phyloP scores from a whole-genome alignment of 768 basidiomycete genomes.

The Lentinula aciculospora region DNA sequence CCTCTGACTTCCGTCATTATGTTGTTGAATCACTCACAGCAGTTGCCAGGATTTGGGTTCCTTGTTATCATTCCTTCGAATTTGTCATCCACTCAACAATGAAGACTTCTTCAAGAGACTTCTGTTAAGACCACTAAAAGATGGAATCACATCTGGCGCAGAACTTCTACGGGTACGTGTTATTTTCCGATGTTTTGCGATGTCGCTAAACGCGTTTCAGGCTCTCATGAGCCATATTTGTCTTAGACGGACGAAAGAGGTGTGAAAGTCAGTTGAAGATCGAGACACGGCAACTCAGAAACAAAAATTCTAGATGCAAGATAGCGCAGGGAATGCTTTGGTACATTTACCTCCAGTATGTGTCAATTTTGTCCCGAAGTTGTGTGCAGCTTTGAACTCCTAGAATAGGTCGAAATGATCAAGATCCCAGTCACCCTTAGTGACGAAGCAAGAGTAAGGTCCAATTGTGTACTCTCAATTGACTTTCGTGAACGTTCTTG shows the following conservation, averaged over 20 bases:
- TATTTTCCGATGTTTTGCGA: not conserved
- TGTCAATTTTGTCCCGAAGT: not conserved
- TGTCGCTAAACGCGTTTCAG: slow-evolving; percentile 15
- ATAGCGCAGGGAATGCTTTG: slow-evolving; percentile 64
- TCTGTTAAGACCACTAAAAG: slow-evolving; percentile 70
- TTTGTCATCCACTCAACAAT: slow-evolving; percentile 83
- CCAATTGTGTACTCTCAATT: not conserved
- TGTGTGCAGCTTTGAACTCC: not conserved
- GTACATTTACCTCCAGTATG: slow-evolving; percentile 70
- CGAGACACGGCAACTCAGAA: not conserved
- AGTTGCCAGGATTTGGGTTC: slow-evolving; percentile 77
- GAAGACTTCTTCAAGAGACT: slow-evolving; percentile 79
- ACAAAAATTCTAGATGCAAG: slow-evolving; percentile 71
- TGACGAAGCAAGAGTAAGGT: slow-evolving; percentile 54
- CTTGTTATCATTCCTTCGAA: slow-evolving; percentile 73
- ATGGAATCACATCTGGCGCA: slow-evolving; percentile 60
- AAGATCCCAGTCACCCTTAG: slow-evolving; percentile 62
- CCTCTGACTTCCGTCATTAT: not conserved
- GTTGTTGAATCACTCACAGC: not conserved
- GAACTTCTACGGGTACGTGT: slow-evolving; percentile 61
- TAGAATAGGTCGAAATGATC: slow-evolving; percentile 66
- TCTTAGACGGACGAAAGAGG: slow-evolving; percentile 82
- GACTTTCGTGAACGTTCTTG: not conserved
- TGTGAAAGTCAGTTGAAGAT: slow-evolving; percentile 12
- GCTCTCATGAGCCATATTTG: slow-evolving; percentile 75